Conservation (phyloP, 352 stramenopile species). For the Pythium insidiosum region DNA sequence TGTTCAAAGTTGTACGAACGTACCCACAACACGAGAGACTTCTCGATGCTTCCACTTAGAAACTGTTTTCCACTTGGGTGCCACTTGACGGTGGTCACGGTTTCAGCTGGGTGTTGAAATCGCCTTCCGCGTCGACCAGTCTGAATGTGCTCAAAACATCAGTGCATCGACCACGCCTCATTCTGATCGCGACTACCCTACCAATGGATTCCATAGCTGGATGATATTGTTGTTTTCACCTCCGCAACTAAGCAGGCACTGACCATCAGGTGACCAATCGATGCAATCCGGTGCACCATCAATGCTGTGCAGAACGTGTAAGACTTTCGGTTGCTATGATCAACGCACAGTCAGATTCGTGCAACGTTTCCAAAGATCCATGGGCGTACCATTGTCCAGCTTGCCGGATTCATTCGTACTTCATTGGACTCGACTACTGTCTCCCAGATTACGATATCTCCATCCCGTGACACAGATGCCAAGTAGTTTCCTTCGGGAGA, state of each 20-base stretch:
- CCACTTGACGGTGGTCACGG: conserved; percentile 45
- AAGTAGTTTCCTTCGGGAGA: conserved; percentile 69
- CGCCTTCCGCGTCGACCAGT: conserved; percentile 34
- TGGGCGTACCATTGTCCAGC: too few relatives aligned
- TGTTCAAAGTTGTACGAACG: background rate
- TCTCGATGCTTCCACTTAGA: conserved; percentile 60
- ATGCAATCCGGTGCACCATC: conserved; percentile 46
- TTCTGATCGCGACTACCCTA: too few relatives aligned
- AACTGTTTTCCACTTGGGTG: conserved; percentile 50
- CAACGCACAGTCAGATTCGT: too few relatives aligned
- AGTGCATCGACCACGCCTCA: too few relatives aligned
- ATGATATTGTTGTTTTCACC: conserved; percentile 41
- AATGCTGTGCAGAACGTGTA: conserved; percentile 35
- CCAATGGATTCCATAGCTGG: conserved; percentile 53
- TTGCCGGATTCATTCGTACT: conserved; percentile 11
- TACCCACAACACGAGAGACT: conserved; percentile 74
- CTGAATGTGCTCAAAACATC: too few relatives aligned
- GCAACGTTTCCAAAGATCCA: too few relatives aligned
- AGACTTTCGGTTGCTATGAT: too few relatives aligned
- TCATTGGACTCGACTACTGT: too few relatives aligned
- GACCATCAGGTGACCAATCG: conserved; percentile 60
- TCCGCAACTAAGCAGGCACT: conserved; percentile 40
- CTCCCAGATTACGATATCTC: conserved; percentile 72
- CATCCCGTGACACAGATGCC: conserved; percentile 72
- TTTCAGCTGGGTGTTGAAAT: conserved; percentile 49